phyloP scores from a whole-genome alignment of 192 early-diverging fungal genomes.

The Spinellus fusiger region DNA sequence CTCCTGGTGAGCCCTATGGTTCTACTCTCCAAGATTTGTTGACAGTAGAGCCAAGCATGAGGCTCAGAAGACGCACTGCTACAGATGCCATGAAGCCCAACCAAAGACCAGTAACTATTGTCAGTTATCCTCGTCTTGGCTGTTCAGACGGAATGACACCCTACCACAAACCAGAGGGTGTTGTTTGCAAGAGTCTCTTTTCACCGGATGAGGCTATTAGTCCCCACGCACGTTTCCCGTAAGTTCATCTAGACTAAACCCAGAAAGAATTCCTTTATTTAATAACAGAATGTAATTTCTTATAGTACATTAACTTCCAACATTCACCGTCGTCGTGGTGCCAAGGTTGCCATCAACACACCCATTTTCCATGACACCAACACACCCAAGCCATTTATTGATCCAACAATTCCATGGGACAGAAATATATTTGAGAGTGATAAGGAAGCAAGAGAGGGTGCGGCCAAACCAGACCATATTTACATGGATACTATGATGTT shows the following conservation, averaged over 20 bases:
- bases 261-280: too few relatives aligned
- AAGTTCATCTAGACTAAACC: constrained; percentile 16
- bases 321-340: constrained; percentile 86
- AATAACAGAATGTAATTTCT: neutral
- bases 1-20: constrained; percentile 89
- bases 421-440: constrained; percentile 60
- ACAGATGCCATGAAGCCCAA: constrained; percentile 53
- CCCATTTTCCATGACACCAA: constrained; percentile 90
- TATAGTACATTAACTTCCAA: constrained; percentile 82
- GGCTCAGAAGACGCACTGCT: constrained; percentile 65
- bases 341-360: constrained; percentile 95
- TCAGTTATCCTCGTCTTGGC: constrained; percentile 90
- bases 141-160: constrained; percentile 67
- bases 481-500: constrained; percentile 99
- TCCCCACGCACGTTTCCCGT: constrained; percentile 89
- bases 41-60: constrained; percentile 88
- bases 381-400: constrained; percentile 85
- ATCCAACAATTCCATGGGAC: constrained; percentile 61
- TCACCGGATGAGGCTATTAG: constrained; percentile 92
- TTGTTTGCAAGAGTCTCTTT: constrained; percentile 80
- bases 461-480: constrained; percentile 86
- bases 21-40: constrained; percentile 72
- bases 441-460: constrained; percentile 67
- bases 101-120: constrained; percentile 75
- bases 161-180: constrained; percentile 56